Base-by-base conservation (phyloP, 495 filamentous ascomycete genomes). In the Talaromyces trachyspermus region DNA sequence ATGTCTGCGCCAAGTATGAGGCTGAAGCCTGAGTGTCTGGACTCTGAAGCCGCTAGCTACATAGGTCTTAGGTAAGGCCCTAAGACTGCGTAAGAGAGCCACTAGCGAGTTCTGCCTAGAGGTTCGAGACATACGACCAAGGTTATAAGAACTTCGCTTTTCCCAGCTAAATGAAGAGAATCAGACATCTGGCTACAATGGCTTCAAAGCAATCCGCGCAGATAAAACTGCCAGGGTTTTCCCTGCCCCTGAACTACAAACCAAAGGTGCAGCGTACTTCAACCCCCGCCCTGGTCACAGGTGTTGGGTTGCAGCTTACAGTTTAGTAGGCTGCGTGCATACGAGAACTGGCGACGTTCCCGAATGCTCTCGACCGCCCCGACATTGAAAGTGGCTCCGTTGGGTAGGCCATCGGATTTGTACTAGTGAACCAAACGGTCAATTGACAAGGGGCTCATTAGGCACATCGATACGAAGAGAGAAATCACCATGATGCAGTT, bases 401-500 rank as follows among this genome's bases (percentile, higher is more conserved):
- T 19, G 25, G 25, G 25, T 42, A 19, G 20, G 20, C 36, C 7
- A 40, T 15, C 15, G 14, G 15, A n/a, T 17, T 43, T 22, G 22
- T 12, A 15, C 10, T 7, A 29, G 5, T 8, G n/a, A 22, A 7
- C 7, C 8, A 7, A 4, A 29, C 14, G n/a, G 7, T 42, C n/a
- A 42, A 23, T 18, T 42, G 14, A 27, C 20, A 7, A 19, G 19
- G 10, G n/a, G 8, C 24, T 17, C 15, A 17, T 15, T 7, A 45
- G 42, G 9, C 1, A 45, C 15, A 23, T 45, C 12, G 14, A 30
- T 9, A 64, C 62, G 1, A 29, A 61, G 14, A 57, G 67, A 19
- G 72, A 74, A 50, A 54, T 63, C 27, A 53, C 33, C 5, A 69
- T 72, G 59, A 54, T 69, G 24, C 42, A 50, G 2, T 19, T 66